Evolutionary conservation across 2,329 filamentous ascomycete genomes (phyloP).

Genomic region (Dothistroma pini): DNA sequence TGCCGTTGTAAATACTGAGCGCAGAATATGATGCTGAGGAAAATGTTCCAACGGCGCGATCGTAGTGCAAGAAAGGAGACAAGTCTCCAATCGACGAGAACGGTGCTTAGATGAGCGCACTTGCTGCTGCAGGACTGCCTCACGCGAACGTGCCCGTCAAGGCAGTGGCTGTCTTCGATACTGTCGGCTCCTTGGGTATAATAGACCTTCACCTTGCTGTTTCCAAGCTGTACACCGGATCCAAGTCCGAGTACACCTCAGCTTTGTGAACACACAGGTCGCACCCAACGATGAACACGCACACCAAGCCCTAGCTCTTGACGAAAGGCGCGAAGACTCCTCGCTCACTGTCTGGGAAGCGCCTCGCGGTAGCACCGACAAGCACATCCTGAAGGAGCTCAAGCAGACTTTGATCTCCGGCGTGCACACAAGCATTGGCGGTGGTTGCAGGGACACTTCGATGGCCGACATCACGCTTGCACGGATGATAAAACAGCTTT

Average conservation of each 20-base stretch:
- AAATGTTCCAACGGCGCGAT: no score
- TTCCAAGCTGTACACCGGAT: slow-evolving; percentile 19
- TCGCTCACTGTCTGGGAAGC: slow-evolving; percentile 32
- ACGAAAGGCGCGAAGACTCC: slow-evolving; percentile 49
- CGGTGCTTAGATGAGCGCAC: slow-evolving; percentile 38
- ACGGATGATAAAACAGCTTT: slow-evolving; percentile 38
- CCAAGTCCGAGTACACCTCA: slow-evolving; percentile 34
- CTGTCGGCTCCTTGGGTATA: slow-evolving; percentile 42
- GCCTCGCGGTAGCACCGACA: slow-evolving; percentile 21
- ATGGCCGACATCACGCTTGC: slow-evolving; percentile 37
- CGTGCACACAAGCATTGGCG: slow-evolving; percentile 49
- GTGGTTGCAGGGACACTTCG: slow-evolving; percentile 27
- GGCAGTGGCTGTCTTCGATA: slow-evolving; percentile 42
- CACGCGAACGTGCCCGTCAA: slow-evolving; percentile 33
- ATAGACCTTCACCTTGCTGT: slow-evolving; percentile 38
- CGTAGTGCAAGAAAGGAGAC: no score
- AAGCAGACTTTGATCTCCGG: slow-evolving; percentile 53
- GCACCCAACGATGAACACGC: slow-evolving; percentile 43
- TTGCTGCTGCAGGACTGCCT: slow-evolving; percentile 29
- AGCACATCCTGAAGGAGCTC: slow-evolving; percentile 38
- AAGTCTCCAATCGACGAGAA: no score
- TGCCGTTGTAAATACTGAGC: no score
- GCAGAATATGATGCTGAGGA: no score
- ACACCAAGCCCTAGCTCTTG: slow-evolving; percentile 52
- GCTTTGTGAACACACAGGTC: slow-evolving; percentile 42